phyloP scores from a whole-genome alignment of 768 basidiomycete genomes.

The Pleurotus citrinopileatus region DNA sequence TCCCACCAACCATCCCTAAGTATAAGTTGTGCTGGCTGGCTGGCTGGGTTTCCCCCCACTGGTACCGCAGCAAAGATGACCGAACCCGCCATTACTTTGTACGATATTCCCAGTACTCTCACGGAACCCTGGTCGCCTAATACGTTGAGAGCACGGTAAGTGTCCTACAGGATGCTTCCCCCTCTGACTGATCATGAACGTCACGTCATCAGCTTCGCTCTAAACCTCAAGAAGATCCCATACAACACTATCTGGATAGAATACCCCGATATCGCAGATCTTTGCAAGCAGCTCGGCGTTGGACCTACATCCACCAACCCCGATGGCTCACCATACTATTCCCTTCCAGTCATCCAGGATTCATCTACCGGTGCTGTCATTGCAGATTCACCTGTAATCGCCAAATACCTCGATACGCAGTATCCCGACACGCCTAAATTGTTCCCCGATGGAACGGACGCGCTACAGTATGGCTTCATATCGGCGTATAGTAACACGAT shows the following conservation, averaged over 20 bases:
- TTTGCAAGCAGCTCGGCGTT: conserved; percentile 29
- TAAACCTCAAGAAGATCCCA: conserved; percentile 22
- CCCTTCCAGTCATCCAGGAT: conserved; percentile 40
- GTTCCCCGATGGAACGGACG: conserved; percentile 1
- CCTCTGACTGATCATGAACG: no score
- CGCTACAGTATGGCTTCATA: conserved; percentile 1
- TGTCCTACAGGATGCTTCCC: no score
- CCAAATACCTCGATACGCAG: conserved; percentile 37
- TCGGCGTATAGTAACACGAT: neutral
- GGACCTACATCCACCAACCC: conserved; percentile 19
- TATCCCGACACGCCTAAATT: conserved; percentile 30
- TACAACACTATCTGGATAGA: conserved; percentile 40
- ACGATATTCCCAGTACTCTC: conserved; percentile 39
- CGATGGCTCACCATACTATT: conserved; percentile 25
- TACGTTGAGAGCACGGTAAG: conserved; percentile 41
- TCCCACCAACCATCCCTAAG: no score
- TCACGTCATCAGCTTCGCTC: conserved; percentile 1
- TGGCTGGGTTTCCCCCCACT: no score
- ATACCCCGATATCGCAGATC: conserved; percentile 35
- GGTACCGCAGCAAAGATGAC: no score
- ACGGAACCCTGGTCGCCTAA: conserved; percentile 39
- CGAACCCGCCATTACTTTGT: conserved; percentile 29
- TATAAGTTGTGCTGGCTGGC: no score
- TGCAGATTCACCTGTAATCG: conserved; percentile 36
- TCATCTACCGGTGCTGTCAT: conserved; percentile 28